Evolutionary conservation across 305 asterid species (phyloP).

Genomic region (Ilex paraguariensis): DNA sequence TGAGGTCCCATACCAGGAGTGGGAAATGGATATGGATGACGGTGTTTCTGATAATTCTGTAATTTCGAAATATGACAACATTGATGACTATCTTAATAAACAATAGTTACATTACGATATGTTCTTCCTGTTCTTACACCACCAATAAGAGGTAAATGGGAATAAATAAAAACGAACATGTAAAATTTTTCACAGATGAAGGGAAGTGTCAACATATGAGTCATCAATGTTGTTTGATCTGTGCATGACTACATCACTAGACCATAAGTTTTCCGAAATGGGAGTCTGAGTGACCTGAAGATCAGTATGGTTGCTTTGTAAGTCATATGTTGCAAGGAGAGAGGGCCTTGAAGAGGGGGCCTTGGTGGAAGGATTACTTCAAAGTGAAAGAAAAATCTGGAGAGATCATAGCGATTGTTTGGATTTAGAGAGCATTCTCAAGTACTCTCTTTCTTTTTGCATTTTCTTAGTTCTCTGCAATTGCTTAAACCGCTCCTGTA

Average conservation of each 20-base stretch:
- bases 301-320: background rate
- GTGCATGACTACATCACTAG: background rate
- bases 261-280: background rate
- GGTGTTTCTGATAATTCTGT: slow-evolving; percentile 32
- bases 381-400: too few relatives aligned
- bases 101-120: slow-evolving; percentile 12
- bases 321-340: background rate
- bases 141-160: too few relatives aligned
- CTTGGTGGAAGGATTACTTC: too few relatives aligned
- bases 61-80: slow-evolving; percentile 50
- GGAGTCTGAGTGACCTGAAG: too few relatives aligned
- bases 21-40: slow-evolving; percentile 4
- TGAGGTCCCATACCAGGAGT: slow-evolving; percentile 31
- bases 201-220: background rate
- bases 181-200: background rate
- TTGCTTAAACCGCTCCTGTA: background rate
- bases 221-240: background rate
- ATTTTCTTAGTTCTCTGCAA: background rate
- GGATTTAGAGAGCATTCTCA: background rate
- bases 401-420: too few relatives aligned
- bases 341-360: background rate
- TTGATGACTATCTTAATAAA: slow-evolving; percentile 35
- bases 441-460: background rate
- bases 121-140: too few relatives aligned
- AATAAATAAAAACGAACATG: too few relatives aligned